phyloP scores from a whole-genome alignment of 768 basidiomycete species.

The Tremella fuciformis region DNA sequence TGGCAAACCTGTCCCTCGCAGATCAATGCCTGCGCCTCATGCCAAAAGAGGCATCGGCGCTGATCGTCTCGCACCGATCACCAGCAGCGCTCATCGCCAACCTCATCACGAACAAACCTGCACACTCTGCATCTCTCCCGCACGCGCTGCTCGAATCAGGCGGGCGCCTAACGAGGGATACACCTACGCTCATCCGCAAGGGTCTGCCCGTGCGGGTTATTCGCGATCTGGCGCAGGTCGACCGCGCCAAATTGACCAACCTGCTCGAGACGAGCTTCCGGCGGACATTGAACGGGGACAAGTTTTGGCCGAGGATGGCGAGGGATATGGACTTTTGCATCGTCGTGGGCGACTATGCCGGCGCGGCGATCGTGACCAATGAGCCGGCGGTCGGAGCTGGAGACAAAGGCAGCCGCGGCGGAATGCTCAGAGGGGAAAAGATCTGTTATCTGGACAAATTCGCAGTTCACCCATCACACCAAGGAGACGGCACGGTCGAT shows the following conservation, averaged over 20 bases:
- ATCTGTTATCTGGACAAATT: conserved; percentile 96
- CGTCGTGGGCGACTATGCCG: conserved; percentile 90
- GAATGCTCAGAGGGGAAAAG: neutral
- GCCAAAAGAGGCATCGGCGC: conserved; percentile 87
- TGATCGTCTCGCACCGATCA: conserved; percentile 96
- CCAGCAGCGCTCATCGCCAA: conserved; percentile 93
- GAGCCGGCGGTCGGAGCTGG: conserved; percentile 45
- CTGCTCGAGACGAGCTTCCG: conserved; percentile 86
- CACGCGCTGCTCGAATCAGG: conserved; percentile 73
- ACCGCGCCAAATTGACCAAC: conserved; percentile 69
- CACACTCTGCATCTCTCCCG: conserved; percentile 89
- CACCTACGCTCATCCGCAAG: conserved; percentile 85
- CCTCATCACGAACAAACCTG: conserved; percentile 96
- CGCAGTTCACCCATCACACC: conserved; percentile 87
- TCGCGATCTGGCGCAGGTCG: conserved; percentile 64
- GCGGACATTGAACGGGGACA: conserved; percentile 64
- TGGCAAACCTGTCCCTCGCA: conserved; percentile 80
- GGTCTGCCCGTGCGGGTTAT: conserved; percentile 83
- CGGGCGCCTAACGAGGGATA: conserved; percentile 70
- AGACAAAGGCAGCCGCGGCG: neutral
- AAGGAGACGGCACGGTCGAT: conserved; percentile 98
- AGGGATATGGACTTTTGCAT: conserved; percentile 82
- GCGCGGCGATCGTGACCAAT: conserved; percentile 85
- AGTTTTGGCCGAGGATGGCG: conserved; percentile 78
- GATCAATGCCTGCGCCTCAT: conserved; percentile 83